Base-by-base conservation (phyloP, 2,329 filamentous ascomycete genomes). In the Ophiostoma triangulosporum region DNA sequence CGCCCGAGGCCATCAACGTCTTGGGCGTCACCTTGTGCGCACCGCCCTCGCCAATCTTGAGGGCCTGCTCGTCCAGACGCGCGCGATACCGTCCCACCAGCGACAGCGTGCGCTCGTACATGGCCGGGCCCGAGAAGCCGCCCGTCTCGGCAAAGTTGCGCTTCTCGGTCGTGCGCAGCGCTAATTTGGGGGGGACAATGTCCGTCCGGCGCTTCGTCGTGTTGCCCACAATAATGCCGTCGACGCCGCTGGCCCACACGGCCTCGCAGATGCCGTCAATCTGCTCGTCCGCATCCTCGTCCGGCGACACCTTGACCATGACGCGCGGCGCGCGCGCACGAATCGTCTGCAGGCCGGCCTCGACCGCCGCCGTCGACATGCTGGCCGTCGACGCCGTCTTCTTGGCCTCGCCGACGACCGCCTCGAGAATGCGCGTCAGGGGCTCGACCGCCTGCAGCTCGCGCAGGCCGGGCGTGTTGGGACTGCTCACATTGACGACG, bases 281-380 rank as follows among this genome's bases (percentile, higher is more conserved):
- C 65, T 98, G 89, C 54, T 81, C 73, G 51, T 89, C 82, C 20
- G 84, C 81, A 65, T 96, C 88, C 69, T 97, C 93, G 62, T 98
- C 93, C 0, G 93, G 93, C 56, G 88, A 95, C 20, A 98, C 91
- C 73, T 98, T 98, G 62, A 98, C 93, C 88, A 98, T 95, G 55
- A 98, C 88, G 54, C 75, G 81, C 0, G 87, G 88, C 63, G 84
- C 86, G 1, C 75, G 79, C 65, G 80, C 84, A 60, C 90, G 76
- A n/a, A 40, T 17, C 6, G 49, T 48, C 48, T 51, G 51, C 38
- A 56, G 54, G 38, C 54, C 52, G 8, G 49, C 22, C 54, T 51
- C 54, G 38, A 53, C 51, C 11, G 50, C 50, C 0, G 51, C 33
- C n/a, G 33, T 52, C 12, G 26, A 46, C 43, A 27, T 46, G 43